These are phyloP conservation scores for Pyrenochaeta sp. DNA, from an alignment of 2,329 filamentous ascomycete species.

Conservation along the genomic window DNA sequence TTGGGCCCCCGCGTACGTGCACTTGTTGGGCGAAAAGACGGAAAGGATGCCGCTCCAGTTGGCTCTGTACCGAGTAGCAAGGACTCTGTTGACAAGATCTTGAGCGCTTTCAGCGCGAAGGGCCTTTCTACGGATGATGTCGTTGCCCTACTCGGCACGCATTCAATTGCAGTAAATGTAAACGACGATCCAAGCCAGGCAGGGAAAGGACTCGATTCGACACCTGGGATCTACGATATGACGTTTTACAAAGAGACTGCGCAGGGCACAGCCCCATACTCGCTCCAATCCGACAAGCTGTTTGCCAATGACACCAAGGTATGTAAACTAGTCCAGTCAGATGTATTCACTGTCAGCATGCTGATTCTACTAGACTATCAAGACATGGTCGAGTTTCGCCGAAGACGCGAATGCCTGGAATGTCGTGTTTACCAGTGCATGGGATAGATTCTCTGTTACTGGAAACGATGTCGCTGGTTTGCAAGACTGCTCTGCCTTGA, in stretches of 20 bases:
- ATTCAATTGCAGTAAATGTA: slow-evolving; percentile 35
- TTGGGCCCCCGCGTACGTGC: slow-evolving; percentile 28
- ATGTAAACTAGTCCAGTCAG: too few species aligned
- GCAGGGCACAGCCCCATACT: slow-evolving; percentile 33
- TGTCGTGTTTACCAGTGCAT: slow-evolving; percentile 27
- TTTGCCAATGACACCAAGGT: slow-evolving; percentile 30
- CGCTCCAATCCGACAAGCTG: slow-evolving; percentile 26
- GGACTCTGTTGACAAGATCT: slow-evolving; percentile 24
- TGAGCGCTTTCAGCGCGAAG: slow-evolving; percentile 32
- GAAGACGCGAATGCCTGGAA: slow-evolving; percentile 23
- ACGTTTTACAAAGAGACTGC: slow-evolving; percentile 40
- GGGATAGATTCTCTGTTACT: slow-evolving; percentile 29
- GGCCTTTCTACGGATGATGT: slow-evolving; percentile 39
- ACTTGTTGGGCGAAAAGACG: slow-evolving; percentile 32
- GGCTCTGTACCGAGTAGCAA: slow-evolving; percentile 20
- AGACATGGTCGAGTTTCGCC: slow-evolving; percentile 25
- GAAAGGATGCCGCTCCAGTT: slow-evolving; percentile 16
- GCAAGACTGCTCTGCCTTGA: slow-evolving; percentile 29
- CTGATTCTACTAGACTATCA: slow-evolving; percentile 15
- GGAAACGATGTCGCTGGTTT: slow-evolving; percentile 28
- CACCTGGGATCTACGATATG: slow-evolving; percentile 36
- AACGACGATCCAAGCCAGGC: slow-evolving; percentile 31
- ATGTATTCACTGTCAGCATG: too few species aligned
- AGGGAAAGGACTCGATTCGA: slow-evolving; percentile 37
- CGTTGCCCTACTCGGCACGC: slow-evolving; percentile 44